Base-by-base conservation (phyloP, 768 basidiomycete species). In the Amanita brunnescens region DNA sequence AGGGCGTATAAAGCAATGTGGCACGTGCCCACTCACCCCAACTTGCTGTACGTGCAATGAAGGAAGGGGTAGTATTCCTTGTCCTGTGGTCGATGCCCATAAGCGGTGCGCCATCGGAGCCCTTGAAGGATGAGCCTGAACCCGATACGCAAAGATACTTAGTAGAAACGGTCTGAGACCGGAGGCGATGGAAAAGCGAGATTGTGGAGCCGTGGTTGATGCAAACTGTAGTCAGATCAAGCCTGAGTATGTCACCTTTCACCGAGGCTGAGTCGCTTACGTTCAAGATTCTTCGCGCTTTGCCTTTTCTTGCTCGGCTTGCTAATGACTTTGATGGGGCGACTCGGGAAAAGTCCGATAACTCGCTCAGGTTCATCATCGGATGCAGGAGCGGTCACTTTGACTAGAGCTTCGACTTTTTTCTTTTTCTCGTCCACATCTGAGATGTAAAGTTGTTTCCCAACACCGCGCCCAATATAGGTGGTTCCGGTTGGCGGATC, bases 231-330 rank as follows among this genome's bases (percentile, higher is more conserved):
- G 24, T 49, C 54, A 54, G 51, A 43, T 48, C 54, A 39, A 49
- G 53, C 41, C 54, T 56, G 52, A 53, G 39, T 53, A 51, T 45
- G 52, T 48, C 26, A 41, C 30, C 37, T 51, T 33, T 54, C 26
- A 51, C 51, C 53, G 44, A 54, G 38, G 20, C 54, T 47, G 58
- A 51, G 45, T 54, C 47, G 77, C 93, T 73, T 64, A 94, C 92
- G 70, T 65, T 96, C 90, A 14, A 91, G 78, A 59, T 91, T 92
- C 76, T 95, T 95, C 41, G 87, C 89, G 62, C 86, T 91, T 67
- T 91, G 87, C 59, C 91, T 78, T 78, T 96, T 96, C 76, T 97
- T 96, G 72, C 89, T 91, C 3, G 95, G 95, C 67, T 97, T 98
- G 70, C 88, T 91, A 70, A 98, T 97, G 61, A 98, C 91, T 67